These are phyloP conservation scores for Cryptosporidium sp. DNA, from an alignment of 169 alveolate genomes.

Conservation along the genomic window DNA sequence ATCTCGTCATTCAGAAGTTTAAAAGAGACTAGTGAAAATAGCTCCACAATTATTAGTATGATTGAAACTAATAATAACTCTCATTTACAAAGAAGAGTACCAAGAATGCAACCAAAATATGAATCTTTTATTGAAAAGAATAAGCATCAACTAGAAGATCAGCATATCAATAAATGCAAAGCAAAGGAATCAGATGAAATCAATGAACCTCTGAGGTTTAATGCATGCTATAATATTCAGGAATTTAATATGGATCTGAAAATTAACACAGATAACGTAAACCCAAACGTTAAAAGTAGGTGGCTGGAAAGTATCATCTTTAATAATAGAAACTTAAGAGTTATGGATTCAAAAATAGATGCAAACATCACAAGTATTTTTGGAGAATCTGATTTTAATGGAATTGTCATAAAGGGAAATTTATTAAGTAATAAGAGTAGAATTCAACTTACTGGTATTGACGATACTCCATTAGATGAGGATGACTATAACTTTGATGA, in stretches of 20 bases:
- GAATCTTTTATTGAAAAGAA: neutral
- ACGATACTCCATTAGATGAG: slow-evolving; percentile 18
- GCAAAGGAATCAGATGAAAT: neutral
- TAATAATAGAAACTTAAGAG: slow-evolving; percentile 9
- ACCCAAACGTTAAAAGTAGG: neutral
- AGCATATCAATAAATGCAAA: slow-evolving; percentile 38
- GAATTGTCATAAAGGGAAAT: slow-evolving; percentile 10
- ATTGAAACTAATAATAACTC: neutral
- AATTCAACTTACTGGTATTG: slow-evolving; percentile 5
- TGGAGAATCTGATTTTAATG: slow-evolving; percentile 44
- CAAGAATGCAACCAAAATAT: slow-evolving; percentile 1
- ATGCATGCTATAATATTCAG: slow-evolving; percentile 41
- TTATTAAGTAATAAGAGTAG: neutral
- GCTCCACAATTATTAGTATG: slow-evolving; percentile 14
- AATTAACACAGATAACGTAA: slow-evolving; percentile 34
- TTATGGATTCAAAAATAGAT: slow-evolving; percentile 1
- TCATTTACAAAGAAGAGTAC: neutral
- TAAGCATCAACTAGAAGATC: neutral
- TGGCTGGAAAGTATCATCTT: slow-evolving; percentile 37
- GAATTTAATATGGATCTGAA: slow-evolving; percentile 49
- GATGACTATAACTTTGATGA: slow-evolving; percentile 64
- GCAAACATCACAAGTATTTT: slow-evolving; percentile 19
- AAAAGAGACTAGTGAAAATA: neutral
- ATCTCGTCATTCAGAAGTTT: neutral
- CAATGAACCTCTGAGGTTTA: slow-evolving; percentile 6